A percentile compares a stretch with the other conserved stretches of the same genome.
phyloP scores from a whole-genome alignment of 2,329 filamentous ascomycete genomes.

The Nakataea oryzae region DNA sequence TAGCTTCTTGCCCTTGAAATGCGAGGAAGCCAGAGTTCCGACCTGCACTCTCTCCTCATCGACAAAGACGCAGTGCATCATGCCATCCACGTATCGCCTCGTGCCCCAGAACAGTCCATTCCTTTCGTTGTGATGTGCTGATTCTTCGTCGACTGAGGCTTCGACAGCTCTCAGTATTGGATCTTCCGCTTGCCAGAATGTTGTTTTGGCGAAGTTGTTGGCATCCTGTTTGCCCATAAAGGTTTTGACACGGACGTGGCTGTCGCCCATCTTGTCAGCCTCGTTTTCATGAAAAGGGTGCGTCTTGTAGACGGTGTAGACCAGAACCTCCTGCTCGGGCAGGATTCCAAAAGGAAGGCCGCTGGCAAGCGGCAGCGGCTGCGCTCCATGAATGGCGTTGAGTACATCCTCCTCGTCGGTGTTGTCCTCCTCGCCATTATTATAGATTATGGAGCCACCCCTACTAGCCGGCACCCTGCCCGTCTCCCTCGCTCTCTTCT shows the following conservation, averaged over 20 bases:
- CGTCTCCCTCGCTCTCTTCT: background rate
- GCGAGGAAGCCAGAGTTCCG: conserved; percentile 5
- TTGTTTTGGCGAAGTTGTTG: conserved; percentile 5
- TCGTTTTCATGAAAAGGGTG: background rate
- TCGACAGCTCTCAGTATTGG: background rate
- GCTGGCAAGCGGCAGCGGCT: too few species aligned
- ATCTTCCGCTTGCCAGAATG: background rate
- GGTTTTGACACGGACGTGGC: conserved; percentile 2
- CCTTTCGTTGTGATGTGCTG: conserved; percentile 5
- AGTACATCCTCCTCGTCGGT: background rate
- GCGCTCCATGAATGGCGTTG: background rate
- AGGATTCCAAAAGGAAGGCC: background rate
- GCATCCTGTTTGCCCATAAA: conserved; percentile 9
- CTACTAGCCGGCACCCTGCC: background rate
- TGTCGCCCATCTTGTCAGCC: background rate
- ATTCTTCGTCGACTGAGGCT: background rate
- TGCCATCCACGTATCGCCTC: conserved; percentile 1
- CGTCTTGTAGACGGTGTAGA: conserved; percentile 10
- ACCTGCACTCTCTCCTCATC: conserved; percentile 7
- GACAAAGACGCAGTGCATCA: conserved; percentile 6
- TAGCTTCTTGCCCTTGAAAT: conserved; percentile 4
- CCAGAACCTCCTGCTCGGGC: conserved; percentile 4
- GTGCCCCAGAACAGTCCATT: conserved; percentile 10
- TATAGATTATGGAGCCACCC: background rate
- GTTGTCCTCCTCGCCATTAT: background rate